phyloP scores from a whole-genome alignment of 495 filamentous ascomycete species.

The Podospora comata region DNA sequence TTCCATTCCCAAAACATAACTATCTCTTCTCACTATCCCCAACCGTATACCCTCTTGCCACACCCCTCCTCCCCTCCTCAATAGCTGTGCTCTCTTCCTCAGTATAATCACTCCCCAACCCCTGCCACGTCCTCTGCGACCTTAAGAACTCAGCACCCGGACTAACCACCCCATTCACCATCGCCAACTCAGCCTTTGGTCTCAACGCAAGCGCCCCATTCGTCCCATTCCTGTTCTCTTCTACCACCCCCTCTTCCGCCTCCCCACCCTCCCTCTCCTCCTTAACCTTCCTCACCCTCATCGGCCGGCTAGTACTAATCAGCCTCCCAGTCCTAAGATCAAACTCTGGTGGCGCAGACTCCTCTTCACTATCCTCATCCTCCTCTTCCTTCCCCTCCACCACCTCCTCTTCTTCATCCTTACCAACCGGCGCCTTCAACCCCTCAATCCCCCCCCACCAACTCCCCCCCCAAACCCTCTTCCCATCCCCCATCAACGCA shows the following conservation, averaged over 20 bases:
- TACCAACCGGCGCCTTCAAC: conserved; percentile 27
- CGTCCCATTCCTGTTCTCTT: conserved; percentile 16
- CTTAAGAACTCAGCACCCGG: conserved; percentile 86
- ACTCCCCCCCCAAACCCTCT: conserved; percentile 70
- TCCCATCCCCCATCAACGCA: conserved; percentile 64
- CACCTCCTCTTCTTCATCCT: conserved; percentile 12
- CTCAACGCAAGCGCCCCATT: conserved; percentile 53
- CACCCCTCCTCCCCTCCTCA: conserved; percentile 82
- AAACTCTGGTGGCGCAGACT: conserved; percentile 76
- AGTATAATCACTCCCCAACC: conserved; percentile 82
- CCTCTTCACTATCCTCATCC: conserved; percentile 37
- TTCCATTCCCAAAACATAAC: neutral
- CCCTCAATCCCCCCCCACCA: conserved; percentile 74
- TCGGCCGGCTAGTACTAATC: conserved; percentile 77
- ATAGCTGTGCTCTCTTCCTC: conserved; percentile 62
- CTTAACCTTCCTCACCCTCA: conserved; percentile 42
- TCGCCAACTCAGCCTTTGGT: conserved; percentile 66
- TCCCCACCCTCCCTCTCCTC: neutral
- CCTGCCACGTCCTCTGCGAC: conserved; percentile 84
- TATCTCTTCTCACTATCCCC: conserved; percentile 48
- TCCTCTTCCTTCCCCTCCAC: conserved; percentile 18
- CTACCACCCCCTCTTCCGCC: conserved; percentile 14
- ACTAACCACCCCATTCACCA: conserved; percentile 75
- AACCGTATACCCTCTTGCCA: conserved; percentile 86
- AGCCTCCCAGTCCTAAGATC: conserved; percentile 86